A percentile compares a stretch with the other conserved stretches of the same genome.
These are phyloP conservation scores for Rhytidhysteron rufulum DNA, from an alignment of 2,329 filamentous ascomycete genomes.

Conservation along the genomic window DNA sequence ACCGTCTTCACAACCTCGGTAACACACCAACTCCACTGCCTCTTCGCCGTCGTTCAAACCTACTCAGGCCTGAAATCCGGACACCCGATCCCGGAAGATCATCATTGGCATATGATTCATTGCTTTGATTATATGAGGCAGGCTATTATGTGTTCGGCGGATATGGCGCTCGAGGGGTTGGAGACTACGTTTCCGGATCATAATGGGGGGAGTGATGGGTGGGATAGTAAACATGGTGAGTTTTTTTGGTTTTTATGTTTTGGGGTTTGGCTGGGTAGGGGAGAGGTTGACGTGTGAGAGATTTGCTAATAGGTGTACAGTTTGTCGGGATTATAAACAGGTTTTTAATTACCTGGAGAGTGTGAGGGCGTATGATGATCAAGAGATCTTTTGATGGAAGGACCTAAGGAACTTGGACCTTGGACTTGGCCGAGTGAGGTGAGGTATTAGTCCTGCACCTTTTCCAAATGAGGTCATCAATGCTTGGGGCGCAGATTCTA, in stretches of 20 bases:
- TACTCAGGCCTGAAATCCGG: slow-evolving; percentile 25
- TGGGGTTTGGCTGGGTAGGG: slow-evolving; percentile 15
- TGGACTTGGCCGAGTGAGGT: no score
- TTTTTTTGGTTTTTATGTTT: not conserved
- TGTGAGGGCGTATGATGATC: slow-evolving; percentile 30
- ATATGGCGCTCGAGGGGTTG: slow-evolving; percentile 27
- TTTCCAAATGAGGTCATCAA: no score
- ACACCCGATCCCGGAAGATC: slow-evolving; percentile 25
- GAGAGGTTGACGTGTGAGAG: no score
- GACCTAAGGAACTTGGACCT: no score
- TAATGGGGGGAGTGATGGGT: slow-evolving; percentile 32
- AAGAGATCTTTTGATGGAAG: slow-evolving; percentile 32
- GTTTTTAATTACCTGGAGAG: slow-evolving; percentile 27
- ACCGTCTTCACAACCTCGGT: slow-evolving; percentile 33
- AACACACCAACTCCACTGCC: slow-evolving; percentile 33
- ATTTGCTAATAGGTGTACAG: slow-evolving; percentile 11
- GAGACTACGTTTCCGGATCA: slow-evolving; percentile 34
- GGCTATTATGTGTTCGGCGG: slow-evolving; percentile 29
- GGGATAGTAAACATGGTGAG: slow-evolving; percentile 29
- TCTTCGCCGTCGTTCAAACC: slow-evolving; percentile 29
- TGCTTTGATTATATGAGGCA: slow-evolving; percentile 36
- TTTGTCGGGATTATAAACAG: slow-evolving; percentile 29
- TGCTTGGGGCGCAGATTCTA: no score
- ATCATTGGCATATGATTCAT: slow-evolving; percentile 36
- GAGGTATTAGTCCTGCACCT: no score